Percentiles rank a stretch among this genome's conserved stretches.
Conservation (phyloP, 306 rosid species). For the Gynostemma pentaphyllum region DNA sequence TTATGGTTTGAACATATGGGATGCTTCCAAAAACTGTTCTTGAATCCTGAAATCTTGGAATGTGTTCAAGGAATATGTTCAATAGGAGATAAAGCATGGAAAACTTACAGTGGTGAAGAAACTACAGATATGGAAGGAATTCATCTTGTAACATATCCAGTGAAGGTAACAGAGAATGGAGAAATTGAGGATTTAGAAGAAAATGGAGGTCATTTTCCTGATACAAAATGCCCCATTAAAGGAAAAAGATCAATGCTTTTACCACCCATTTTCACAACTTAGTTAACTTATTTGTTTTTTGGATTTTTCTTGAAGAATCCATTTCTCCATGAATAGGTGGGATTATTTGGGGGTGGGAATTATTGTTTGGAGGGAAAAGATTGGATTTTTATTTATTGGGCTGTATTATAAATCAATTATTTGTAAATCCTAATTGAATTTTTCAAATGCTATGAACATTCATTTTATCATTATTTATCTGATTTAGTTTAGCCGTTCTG, state of each 20-base stretch:
- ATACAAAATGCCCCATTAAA: conserved; percentile 38
- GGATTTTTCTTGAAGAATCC: not conserved
- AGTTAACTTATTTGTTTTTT: conserved; percentile 11
- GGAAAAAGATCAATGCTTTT: conserved; percentile 51
- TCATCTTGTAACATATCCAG: conserved; percentile 61
- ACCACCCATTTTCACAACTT: conserved; percentile 55
- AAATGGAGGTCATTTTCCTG: conserved; percentile 50
- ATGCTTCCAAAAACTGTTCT: conserved; percentile 18
- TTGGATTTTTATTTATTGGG: not conserved
- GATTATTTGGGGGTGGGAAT: not conserved
- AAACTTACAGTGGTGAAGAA: conserved; percentile 38
- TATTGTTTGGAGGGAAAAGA: not conserved
- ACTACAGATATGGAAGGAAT: conserved; percentile 65
- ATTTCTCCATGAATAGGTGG: not conserved
- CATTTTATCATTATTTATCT: too few species aligned
- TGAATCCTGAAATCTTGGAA: conserved; percentile 32
- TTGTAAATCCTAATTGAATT: too few species aligned
- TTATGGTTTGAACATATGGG: conserved; percentile 80
- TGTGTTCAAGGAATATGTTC: conserved; percentile 21
- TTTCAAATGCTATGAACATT: too few species aligned
- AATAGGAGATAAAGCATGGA: conserved; percentile 63
- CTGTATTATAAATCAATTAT: not conserved
- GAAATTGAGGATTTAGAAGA: conserved; percentile 27
- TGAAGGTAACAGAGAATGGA: conserved; percentile 40
- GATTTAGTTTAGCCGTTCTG: too few species aligned